Conservation (phyloP, 2,329 filamentous ascomycete genomes). For the Phyllosticta ampelicida region DNA sequence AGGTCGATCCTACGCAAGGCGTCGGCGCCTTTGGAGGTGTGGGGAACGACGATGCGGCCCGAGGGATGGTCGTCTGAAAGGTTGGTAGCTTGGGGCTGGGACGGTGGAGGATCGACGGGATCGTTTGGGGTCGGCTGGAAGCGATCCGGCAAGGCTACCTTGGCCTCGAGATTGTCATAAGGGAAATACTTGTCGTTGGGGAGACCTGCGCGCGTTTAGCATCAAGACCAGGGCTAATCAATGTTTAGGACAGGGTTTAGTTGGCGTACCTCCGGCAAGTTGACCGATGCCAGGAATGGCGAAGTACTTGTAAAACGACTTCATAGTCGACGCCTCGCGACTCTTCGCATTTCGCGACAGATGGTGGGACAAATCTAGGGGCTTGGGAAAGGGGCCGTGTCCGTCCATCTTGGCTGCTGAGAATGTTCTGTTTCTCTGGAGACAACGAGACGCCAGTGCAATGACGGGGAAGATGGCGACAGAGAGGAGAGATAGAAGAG, state of each 20-base stretch:
- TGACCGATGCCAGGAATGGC: slow-evolving; percentile 50
- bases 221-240: neutral
- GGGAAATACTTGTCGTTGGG: slow-evolving; percentile 77
- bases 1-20: slow-evolving; percentile 65
- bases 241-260: neutral
- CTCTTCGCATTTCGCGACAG: slow-evolving; percentile 59
- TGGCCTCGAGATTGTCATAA: slow-evolving; percentile 80
- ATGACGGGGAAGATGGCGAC: neutral
- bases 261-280: slow-evolving; percentile 44
- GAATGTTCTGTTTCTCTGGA: neutral
- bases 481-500: neutral
- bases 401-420: neutral
- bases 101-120: slow-evolving; percentile 36
- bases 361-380: slow-evolving; percentile 70
- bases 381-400: slow-evolving; percentile 23
- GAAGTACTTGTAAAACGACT: slow-evolving; percentile 81
- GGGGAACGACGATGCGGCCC: slow-evolving; percentile 59
- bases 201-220: slow-evolving; percentile 46
- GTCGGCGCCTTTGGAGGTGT: slow-evolving; percentile 49
- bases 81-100: slow-evolving; percentile 21
- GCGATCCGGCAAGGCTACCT: slow-evolving; percentile 61
- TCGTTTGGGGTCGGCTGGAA: slow-evolving; percentile 61
- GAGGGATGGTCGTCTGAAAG: slow-evolving; percentile 19
- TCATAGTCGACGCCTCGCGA: slow-evolving; percentile 56
- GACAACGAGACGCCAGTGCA: neutral